Percentiles rank a stretch among this genome's conserved stretches.
Conservation (phyloP, 345 rosid genomes). For the Syzygium aqueum region DNA sequence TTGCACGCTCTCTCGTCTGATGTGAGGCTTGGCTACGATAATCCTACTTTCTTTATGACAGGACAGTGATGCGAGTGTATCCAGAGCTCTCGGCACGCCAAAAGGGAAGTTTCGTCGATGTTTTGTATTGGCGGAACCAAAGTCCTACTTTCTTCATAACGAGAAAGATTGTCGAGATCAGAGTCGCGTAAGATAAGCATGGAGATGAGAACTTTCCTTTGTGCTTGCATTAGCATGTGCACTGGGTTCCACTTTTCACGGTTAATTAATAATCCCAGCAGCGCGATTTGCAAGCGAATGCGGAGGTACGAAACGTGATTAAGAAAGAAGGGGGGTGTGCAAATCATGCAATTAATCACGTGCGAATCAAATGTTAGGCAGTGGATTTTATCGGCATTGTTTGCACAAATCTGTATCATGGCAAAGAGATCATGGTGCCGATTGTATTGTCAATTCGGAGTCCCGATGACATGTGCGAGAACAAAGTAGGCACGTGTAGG, state of each 20-base stretch:
- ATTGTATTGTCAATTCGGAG: too few species aligned
- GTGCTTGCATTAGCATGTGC: background rate
- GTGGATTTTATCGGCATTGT: too few species aligned
- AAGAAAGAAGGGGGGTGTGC: background rate
- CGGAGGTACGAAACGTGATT: background rate
- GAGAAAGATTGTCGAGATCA: background rate
- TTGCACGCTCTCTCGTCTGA: background rate
- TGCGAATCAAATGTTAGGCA: background rate
- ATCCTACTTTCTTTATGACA: too few species aligned
- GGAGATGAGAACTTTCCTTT: background rate
- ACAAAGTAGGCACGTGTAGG: too few species aligned
- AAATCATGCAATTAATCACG: accelerated
- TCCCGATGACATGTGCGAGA: too few species aligned
- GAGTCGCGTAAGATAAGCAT: background rate
- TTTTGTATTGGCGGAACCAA: background rate
- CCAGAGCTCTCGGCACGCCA: background rate
- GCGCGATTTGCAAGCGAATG: background rate
- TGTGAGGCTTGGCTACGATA: background rate
- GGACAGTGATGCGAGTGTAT: background rate
- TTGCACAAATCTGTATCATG: too few species aligned
- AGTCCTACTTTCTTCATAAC: background rate
- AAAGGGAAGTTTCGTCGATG: background rate
- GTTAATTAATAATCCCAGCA: too few species aligned
- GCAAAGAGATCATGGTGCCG: too few species aligned
- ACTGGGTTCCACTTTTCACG: background rate